These are phyloP conservation scores for Santalum album DNA, from an alignment of 164 flowering plant species.

Conservation along the genomic window DNA sequence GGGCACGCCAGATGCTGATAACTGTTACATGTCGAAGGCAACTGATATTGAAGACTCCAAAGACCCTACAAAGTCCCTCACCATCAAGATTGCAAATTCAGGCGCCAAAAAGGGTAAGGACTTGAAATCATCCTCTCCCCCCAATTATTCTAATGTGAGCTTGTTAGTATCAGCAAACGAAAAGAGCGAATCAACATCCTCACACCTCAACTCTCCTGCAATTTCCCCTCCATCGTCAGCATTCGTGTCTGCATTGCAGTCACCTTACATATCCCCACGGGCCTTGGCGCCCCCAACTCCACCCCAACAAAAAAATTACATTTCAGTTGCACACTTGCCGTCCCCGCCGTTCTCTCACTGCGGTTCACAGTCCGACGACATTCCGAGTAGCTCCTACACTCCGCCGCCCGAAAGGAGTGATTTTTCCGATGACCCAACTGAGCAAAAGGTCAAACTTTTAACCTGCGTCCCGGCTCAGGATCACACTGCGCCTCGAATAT, in stretches of 20 bases:
- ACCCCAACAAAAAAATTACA: background rate
- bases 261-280: constrained; percentile 87
- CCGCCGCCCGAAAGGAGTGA: constrained; percentile 74
- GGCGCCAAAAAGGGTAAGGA: constrained; percentile 17
- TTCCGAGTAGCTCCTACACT: constrained; percentile 87
- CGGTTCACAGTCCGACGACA: constrained; percentile 65
- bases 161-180: constrained; percentile 22
- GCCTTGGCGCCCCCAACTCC: constrained; percentile 20
- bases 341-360: constrained; percentile 40
- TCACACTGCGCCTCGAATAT: constrained; percentile 52
- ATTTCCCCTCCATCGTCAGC: constrained; percentile 84
- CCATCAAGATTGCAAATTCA: constrained; percentile 39
- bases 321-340: constrained; percentile 8
- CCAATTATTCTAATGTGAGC: constrained; percentile 10
- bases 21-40: too few species aligned
- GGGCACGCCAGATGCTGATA: constrained; percentile 8
- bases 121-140: background rate
- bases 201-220: constrained; percentile 55
- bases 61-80: constrained; percentile 21
- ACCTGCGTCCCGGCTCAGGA: constrained; percentile 35
- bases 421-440: constrained; percentile 45
- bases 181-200: constrained; percentile 36
- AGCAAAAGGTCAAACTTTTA: constrained; percentile 40
- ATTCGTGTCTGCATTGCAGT: constrained; percentile 81
- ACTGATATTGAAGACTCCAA: too few species aligned